These are phyloP conservation scores for Abrus pulchellus DNA, from an alignment of 306 rosid species.

Conservation along the genomic window DNA sequence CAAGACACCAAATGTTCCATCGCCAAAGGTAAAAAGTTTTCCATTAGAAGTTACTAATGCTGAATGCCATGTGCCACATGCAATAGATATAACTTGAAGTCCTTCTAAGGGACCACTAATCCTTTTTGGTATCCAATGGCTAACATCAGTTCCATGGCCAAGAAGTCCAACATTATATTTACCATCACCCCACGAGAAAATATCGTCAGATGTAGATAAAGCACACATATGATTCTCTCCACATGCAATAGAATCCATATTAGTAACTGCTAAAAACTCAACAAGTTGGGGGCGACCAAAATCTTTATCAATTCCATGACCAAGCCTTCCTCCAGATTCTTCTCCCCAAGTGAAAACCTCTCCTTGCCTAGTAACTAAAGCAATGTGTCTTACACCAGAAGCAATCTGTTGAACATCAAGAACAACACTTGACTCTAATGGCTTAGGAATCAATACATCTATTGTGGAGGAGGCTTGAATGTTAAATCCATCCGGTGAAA, in stretches of 20 bases:
- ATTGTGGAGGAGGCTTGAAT: constrained; percentile 57
- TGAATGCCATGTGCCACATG: constrained; percentile 99
- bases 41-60: constrained; percentile 91
- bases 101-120: constrained; percentile 86
- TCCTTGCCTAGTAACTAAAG: constrained; percentile 96
- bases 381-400: constrained; percentile 82
- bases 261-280: constrained; percentile 75
- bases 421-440: constrained; percentile 88
- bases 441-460: constrained; percentile 80
- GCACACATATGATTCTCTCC: constrained; percentile 97
- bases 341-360: constrained; percentile 99
- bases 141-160: constrained; percentile 87
- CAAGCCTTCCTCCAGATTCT: constrained; percentile 95
- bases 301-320: constrained; percentile 85
- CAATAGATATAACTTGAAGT: constrained; percentile 84
- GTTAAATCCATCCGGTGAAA: constrained; percentile 58
- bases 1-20: constrained; percentile 93
- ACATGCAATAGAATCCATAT: constrained; percentile 81
- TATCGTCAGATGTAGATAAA: constrained; percentile 75
- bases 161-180: constrained; percentile 84
- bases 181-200: constrained; percentile 97
- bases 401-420: constrained; percentile 95
- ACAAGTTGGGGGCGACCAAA: constrained; percentile 79
- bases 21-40: constrained; percentile 94
- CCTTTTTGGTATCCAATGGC: constrained; percentile 96